phyloP scores from a whole-genome alignment of 2,329 filamentous ascomycete species.

The Metarhizium humberi region DNA sequence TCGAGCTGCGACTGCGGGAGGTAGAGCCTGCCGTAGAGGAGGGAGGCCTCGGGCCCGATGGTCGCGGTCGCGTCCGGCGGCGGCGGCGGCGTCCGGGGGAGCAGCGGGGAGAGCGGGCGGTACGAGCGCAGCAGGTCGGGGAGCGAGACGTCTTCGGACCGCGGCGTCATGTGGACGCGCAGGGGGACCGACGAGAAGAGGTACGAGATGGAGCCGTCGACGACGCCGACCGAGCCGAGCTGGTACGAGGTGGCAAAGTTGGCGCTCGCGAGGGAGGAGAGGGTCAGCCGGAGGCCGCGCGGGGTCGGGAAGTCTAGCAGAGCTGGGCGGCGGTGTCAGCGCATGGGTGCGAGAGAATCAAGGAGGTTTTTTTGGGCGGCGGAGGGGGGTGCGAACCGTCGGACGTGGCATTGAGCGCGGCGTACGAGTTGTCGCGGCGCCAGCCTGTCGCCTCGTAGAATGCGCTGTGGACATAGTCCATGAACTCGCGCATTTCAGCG shows the following conservation, averaged over 20 bases:
- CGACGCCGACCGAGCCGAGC: constrained; percentile 77
- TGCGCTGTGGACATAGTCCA: constrained; percentile 90
- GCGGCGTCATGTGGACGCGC: constrained; percentile 50
- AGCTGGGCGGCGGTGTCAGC: constrained; percentile 36
- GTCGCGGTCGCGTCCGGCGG: constrained; percentile 9
- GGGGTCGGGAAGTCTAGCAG: constrained; percentile 85
- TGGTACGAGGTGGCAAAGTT: constrained; percentile 94
- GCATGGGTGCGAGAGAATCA: constrained; percentile 6
- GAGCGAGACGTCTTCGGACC: constrained; percentile 68
- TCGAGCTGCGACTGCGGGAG: constrained; percentile 79
- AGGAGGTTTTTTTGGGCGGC: background rate
- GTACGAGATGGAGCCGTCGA: constrained; percentile 96
- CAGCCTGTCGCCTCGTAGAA: constrained; percentile 82
- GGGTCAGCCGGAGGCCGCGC: constrained; percentile 70
- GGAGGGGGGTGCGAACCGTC: constrained; percentile 48
- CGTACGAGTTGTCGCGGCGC: constrained; percentile 89
- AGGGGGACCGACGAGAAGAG: constrained; percentile 85
- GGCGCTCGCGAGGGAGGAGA: constrained; percentile 84
- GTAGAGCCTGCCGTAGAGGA: constrained; percentile 72
- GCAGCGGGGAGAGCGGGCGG: constrained; percentile 61
- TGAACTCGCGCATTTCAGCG: constrained; percentile 78
- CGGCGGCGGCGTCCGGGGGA: constrained; percentile 8
- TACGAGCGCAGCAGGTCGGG: constrained; percentile 75
- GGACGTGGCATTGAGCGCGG: constrained; percentile 72
- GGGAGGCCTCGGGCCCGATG: constrained; percentile 33